Evolutionary conservation across 1,284 basidiomycete species (phyloP), one percentile per base, ranked within the genome.

Genomic region (Veloporphyrellus conicus): DNA sequence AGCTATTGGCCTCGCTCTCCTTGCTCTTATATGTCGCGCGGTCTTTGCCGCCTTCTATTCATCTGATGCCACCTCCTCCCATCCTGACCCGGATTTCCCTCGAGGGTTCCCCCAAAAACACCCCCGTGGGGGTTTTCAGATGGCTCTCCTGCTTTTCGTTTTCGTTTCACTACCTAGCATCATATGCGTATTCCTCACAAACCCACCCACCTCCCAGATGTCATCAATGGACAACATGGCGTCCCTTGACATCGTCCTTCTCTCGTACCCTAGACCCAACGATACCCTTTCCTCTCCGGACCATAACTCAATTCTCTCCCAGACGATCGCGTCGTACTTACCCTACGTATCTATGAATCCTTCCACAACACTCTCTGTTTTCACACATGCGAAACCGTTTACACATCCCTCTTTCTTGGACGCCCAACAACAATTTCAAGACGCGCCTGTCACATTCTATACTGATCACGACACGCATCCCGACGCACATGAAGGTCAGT

Each of bases 241-340:
- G 10, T 56, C 68, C 8, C 59, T 74, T 8, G 68, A 73, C 34
- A 68, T 72, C 23, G 47, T 73, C 25, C 47, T 72, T 14, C 59
- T 73, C 2, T 67, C 70, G 6, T 67, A 66, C 41, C 71, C 71
- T 9, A 66, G 70, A 29, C 63, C 67, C 1, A 55, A 46, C 31
- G 51, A 69, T 40, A 43, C 53, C 19, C 54, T 59, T 22, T 54
- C 54, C 15, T 51, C 60, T 10, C 22, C 45, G 3, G 35, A 41
- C 12, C 38, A 47, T 34, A 50, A 48, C 32, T 55, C 55, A 3
- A 59, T 73, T 14, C 58, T 73, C 38, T 60, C 56, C 5, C 57
- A 60, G 10, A 73, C 71, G 20, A 61, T 73, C 38, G 40, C 55
- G 6, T 73, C 69, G 28, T 71, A 66, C 47, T 28, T 70, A 2